Evolutionary conservation across 2,329 filamentous ascomycete genomes (phyloP), one percentile per base, ranked within the genome.

Genomic region (Monascus ruber): DNA sequence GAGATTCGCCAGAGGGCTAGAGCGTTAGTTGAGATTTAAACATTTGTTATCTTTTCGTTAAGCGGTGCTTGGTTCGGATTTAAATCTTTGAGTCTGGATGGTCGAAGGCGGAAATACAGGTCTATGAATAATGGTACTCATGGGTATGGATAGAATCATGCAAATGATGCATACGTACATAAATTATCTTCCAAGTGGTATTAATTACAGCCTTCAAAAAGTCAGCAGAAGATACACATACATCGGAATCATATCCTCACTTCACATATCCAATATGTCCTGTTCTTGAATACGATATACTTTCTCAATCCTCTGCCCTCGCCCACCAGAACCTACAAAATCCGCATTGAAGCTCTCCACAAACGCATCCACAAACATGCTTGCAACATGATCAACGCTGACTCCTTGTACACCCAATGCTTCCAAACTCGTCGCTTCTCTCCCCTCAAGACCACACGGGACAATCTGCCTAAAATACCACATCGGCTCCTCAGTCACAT

Each of bases 371-470:
- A 64, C 63, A 54, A 66, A 66, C 31, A 46, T 42, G 24, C 38
- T 43, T 5, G 60, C 61, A 40, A 65, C 59, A 39, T 60, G 53
- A 28, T 79, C 49, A 39, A 65, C 41, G 1, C 32, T 40, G 4
- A 57, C 49, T 4, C 47, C 51, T 5, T 25, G 8, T 1, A 58
- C 54, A 1, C 60, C 59, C 59, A 83, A 72, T 31, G 65, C 69
- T 46, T 69, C 67, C 42, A 94, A 71, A 57, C 77, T 88, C n/a
- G 85, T 93, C 38, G 85, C 81, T 43, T 73, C 70, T 65, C 83
- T 85, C 24, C 83, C 88, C 44, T 81, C 78, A 31, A 96, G 63
- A 0, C 91, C 91, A 68, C 89, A 96, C 9, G 87, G 83, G n/a
- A 88, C 80, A 59, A 96, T 94, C 45, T 88, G 73, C 24, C 73